Base-by-base conservation (phyloP, 73 alveolate genomes). In the Effrenium voratum region DNA sequence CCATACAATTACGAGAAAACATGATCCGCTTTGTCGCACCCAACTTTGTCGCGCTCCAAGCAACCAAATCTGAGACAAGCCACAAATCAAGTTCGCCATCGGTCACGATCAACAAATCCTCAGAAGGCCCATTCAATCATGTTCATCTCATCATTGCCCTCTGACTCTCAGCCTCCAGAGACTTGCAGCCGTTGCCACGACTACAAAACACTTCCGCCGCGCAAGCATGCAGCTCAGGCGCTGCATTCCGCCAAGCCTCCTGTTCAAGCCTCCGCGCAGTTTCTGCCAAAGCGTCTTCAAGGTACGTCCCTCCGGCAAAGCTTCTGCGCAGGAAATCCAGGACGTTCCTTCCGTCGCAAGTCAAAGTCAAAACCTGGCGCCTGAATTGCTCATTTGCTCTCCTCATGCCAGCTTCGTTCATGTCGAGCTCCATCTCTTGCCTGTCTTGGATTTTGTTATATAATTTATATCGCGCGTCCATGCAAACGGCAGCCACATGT, bases 351-450 rank as follows among this genome's bases (percentile, higher is more conserved):
- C 44, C 40, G 46, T 24, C 4, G 30, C 4, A 60, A 19, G 30
- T 38, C 75, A 60, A 60, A 32, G 30, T 5, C 5, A 36, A 24
- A 10, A 24, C 3, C 34, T 19, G 15, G 15, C 34, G 5, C 75
- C 75, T 19, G 75, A 60, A 16, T 16, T 30, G 40, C 52, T 15
- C 77, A 19, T 32, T 8, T 0, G 32, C 22, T 4, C 57, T 43
- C 95, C 95, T 87, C 38, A 87, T 38, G 16, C 95, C 95, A 60
- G 30, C 95, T 72, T 63, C 84, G 30, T 70, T 43, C 66, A 87
- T 41, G 95, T 87, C 95, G 66, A 87, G 57, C 68, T 87, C 95
- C 26, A 87, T 68, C 84, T 87, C 95, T 13, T 44, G 59, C 95
- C 95, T 87, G 52, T n/a, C 45, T 3, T 75, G 30, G 28, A 16